Evolutionary conservation across 176 grass and related monocot species (phyloP), one percentile per base, ranked within the genome.

Genomic region (Aechmea fasciata): DNA sequence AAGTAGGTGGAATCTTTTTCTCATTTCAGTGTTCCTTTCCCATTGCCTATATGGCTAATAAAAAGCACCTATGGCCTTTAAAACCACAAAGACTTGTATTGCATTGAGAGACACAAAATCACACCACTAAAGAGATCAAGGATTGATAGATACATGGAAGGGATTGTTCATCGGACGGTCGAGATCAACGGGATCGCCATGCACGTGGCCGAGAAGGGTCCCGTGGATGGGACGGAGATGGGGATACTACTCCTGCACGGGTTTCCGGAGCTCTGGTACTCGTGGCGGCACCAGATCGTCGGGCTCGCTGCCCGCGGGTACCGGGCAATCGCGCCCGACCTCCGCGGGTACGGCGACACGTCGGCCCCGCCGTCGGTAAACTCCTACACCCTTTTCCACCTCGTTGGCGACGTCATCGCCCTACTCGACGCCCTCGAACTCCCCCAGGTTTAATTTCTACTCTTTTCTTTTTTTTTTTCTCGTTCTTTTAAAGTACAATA

Each of bases 251-350:
- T 95, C 69, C 41, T 95, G 61, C 91, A 95, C 71, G 87, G 91
- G 61, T 96, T 96, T 77, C 87, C 91, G 24, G 91, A 96, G 70
- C 79, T 96, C 10, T 96, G 91, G 87, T 87, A 86, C 84, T 87
- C 91, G 25, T 96, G 91, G 91, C 81, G 91, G 62, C 79, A 71
- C 76, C 91, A 90, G 81, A 87, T 96, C 65, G 20, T 20, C 22
- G 64, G 67, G 76, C 84, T 96, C 49, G 84, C 91, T 6, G 81
- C 78, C 23, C 69, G 57, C 2, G 87, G 91, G 22, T 96, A 87
- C 79, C 83, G 76, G 6, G 85, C 80, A 69, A 48, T 90, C 9
- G 91, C 91, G 11, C 91, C 87, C 9, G 91, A 96, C 61, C 81
- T 96, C 76, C 81, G 91, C 13, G 91, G 87, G 71, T 87, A 85